These are phyloP conservation scores for Cystobasidiaceae sp. DNA, from an alignment of 1,284 basidiomycete genomes.

Conservation along the genomic window DNA sequence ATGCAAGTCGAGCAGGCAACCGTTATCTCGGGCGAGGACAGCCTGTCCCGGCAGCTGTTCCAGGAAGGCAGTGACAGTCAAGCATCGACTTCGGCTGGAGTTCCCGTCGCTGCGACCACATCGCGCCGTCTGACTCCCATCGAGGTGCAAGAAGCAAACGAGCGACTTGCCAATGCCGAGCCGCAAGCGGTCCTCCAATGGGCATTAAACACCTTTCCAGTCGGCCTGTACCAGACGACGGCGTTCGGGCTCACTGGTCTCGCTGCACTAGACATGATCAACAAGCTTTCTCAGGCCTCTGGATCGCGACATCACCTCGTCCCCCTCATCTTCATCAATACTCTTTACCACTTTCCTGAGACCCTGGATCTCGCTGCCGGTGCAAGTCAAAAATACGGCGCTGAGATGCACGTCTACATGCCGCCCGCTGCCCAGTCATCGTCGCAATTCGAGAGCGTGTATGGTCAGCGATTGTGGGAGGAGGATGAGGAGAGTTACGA, in stretches of 20 bases:
- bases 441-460: constrained; percentile 71
- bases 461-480: constrained; percentile 83
- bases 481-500: constrained; percentile 84
- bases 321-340: constrained; percentile 80
- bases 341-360: constrained; percentile 91
- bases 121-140: background rate
- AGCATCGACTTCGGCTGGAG: constrained; percentile 5
- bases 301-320: constrained; percentile 49
- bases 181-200: constrained; percentile 78
- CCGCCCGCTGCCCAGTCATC: constrained; percentile 67
- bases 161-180: constrained; percentile 60
- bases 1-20: constrained; percentile 24
- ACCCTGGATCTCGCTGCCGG: constrained; percentile 81
- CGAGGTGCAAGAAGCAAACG: constrained; percentile 63
- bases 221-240: constrained; percentile 75
- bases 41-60: background rate
- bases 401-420: constrained; percentile 70
- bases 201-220: constrained; percentile 71
- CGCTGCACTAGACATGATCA: constrained; percentile 85
- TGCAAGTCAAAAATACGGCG: constrained; percentile 68
- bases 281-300: constrained; percentile 57
- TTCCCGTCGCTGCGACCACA: no score
- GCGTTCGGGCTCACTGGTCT: constrained; percentile 90
- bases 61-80: background rate
- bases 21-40: constrained; percentile 14